A percentile compares a stretch with the other conserved stretches of the same genome.
These are phyloP conservation scores for Lathyrus aphaca DNA, from an alignment of 306 rosid species.

Conservation along the genomic window DNA sequence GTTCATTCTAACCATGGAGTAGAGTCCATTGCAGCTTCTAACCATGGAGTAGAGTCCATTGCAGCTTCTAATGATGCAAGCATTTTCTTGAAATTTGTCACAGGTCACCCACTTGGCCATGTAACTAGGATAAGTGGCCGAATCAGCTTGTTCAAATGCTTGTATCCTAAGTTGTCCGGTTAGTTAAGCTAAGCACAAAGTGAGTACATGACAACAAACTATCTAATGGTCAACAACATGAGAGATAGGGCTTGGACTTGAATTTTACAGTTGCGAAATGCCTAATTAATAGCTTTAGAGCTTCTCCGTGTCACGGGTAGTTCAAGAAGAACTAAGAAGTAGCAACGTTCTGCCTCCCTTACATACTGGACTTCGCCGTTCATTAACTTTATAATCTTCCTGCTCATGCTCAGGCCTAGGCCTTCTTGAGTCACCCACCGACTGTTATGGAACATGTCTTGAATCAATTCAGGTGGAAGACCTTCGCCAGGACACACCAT, in stretches of 20 bases:
- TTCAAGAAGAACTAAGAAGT: constrained; percentile 76
- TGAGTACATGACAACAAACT: constrained; percentile 31
- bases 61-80: constrained; percentile 37
- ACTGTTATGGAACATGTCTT: constrained; percentile 90
- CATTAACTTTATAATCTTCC: constrained; percentile 89
- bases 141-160: constrained; percentile 42
- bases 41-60: constrained; percentile 40
- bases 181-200: constrained; percentile 38
- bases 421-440: constrained; percentile 90
- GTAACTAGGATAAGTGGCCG: constrained; percentile 33
- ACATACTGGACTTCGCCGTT: constrained; percentile 90
- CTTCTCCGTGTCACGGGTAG: constrained; percentile 68
- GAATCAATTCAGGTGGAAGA: constrained; percentile 84
- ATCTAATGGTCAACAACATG: constrained; percentile 43
- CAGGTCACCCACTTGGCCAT: constrained; percentile 46
- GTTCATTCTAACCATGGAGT: constrained; percentile 43
- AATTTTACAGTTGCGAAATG: constrained; percentile 36
- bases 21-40: constrained; percentile 42
- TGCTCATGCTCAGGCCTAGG: constrained; percentile 89
- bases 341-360: constrained; percentile 92
- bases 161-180: constrained; percentile 38
- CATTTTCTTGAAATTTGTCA: constrained; percentile 40
- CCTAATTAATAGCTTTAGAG: constrained; percentile 48
- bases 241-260: constrained; percentile 24
- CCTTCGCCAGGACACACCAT: constrained; percentile 98